Evolutionary conservation across 2,329 filamentous ascomycete species (phyloP), one percentile per base, ranked within the genome.

Genomic region (Arachnomyces sp.): DNA sequence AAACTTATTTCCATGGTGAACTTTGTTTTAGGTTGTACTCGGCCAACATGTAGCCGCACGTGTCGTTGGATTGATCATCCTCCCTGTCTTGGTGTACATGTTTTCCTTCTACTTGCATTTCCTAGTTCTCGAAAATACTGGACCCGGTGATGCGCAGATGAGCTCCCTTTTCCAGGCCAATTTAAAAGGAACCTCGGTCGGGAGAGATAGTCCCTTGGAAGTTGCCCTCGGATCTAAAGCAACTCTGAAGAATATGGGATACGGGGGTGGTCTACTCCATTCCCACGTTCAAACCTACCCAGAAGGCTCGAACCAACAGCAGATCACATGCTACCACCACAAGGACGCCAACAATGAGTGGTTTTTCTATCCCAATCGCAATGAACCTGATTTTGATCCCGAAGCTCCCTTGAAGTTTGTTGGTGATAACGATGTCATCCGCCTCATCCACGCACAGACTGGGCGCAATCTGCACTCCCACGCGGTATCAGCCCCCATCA

Each of bases 261-360:
- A 98, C 55, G 92, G 92, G 44, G 92, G 92, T 58, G 92, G 92
- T 61, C 79, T 98, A 28, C 80, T 96, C 34, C 90, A 96, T 67
- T 95, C 89, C 31, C 92, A 96, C 71, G 78, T 95, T 46, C 90
- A 96, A 67, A 95, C 88, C 7, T 96, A 87, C 61, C 90, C 90
- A 0, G 89, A 95, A 59, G 92, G 90, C 25, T 96, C 92, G 29
- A 70, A 70, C 38, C 92, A 98, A 67, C 93, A 98, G 65, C 92
- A 98, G 63, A 82, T 98, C 46, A 98, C 92, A 47, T 98, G 93
- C 73, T 98, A 98, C 67, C 92, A 98, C 67, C 92, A 98, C 74
- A 98, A 98, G 64, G 92, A 98, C 71, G 76, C 90, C 62, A 98
- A 98, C 77, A 98, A 98, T 63, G 92, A 98, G 63, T 98, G 92